phyloP scores from a whole-genome alignment of 352 stramenopile species.

The Phytopythium helicoides region DNA sequence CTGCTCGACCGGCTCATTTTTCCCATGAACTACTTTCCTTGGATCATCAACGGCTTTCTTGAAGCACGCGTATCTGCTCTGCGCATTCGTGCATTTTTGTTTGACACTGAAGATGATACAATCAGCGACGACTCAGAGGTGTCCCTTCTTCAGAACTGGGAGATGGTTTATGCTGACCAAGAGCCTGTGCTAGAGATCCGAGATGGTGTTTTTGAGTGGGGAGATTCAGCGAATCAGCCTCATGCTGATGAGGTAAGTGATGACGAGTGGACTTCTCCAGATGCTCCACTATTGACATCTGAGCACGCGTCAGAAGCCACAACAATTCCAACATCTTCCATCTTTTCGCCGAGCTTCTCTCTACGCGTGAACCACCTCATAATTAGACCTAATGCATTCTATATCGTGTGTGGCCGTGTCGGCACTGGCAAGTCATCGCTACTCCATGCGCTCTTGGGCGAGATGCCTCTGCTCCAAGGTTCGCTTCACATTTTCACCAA shows the following conservation, averaged over 20 bases:
- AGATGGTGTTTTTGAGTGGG: conserved; percentile 32
- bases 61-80: conserved; percentile 82
- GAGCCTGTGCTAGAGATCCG: conserved; percentile 16
- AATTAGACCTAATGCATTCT: conserved; percentile 34
- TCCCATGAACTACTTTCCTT: conserved; percentile 91
- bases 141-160: neutral
- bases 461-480: conserved; percentile 85
- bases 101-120: conserved; percentile 15
- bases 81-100: conserved; percentile 74
- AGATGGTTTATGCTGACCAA: neutral
- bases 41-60: conserved; percentile 89
- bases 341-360: conserved; percentile 22
- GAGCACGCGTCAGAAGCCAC: neutral
- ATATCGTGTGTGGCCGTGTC: conserved; percentile 86
- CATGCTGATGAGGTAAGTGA: neutral
- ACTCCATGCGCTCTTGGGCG: conserved; percentile 92
- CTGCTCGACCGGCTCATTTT: conserved; percentile 88
- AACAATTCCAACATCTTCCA: neutral
- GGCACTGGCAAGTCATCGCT: conserved; percentile 96
- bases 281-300: neutral
- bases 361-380: conserved; percentile 45
- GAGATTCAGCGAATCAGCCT: neutral
- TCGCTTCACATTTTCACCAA: conserved; percentile 9
- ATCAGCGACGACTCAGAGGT: conserved; percentile 2
- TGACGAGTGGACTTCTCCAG: neutral